Conservation (phyloP, 352 stramenopile species). For the Globisporangium takayamanum region DNA sequence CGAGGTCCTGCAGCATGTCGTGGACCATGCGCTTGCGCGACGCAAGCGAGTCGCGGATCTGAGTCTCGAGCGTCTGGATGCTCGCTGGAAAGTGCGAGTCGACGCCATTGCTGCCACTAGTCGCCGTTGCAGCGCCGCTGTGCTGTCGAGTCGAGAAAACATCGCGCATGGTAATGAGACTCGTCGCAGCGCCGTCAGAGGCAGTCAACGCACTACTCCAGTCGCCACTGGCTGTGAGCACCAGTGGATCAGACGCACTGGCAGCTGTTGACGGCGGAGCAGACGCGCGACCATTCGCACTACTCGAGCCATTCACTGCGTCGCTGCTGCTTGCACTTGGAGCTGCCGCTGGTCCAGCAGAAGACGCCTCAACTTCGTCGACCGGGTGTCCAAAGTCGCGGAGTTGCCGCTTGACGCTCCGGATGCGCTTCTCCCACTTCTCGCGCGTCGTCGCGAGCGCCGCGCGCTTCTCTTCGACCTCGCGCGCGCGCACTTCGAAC, state of each 20-base stretch:
- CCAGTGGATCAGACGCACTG: not conserved
- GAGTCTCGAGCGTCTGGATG: conserved; percentile 19
- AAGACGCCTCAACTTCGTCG: not conserved
- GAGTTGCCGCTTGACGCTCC: conserved; percentile 16
- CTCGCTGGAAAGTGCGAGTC: conserved; percentile 20
- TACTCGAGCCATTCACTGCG: not conserved
- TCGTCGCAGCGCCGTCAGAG: conserved; percentile 4
- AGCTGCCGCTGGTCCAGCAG: not conserved
- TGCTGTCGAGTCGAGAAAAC: conserved; percentile 6
- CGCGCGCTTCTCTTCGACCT: conserved; percentile 38
- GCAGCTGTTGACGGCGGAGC: not conserved
- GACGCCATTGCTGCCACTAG: not conserved
- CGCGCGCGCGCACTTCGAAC: conserved; percentile 31
- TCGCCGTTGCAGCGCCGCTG: not conserved
- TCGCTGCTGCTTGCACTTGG: not conserved
- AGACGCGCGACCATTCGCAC: not conserved
- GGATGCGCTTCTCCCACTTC: conserved; percentile 34
- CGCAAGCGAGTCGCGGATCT: conserved; percentile 25
- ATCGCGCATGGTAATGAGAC: conserved; percentile 17
- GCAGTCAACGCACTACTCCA: not conserved
- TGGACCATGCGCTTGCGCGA: conserved; percentile 20
- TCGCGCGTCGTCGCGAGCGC: conserved; percentile 22
- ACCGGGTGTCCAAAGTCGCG: conserved; percentile 3
- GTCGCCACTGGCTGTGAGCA: not conserved
- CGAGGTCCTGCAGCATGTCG: conserved; percentile 25